Evolutionary conservation across 2,329 filamentous ascomycete species (phyloP), one percentile per base, ranked within the genome.

Genomic region (Magnaporthales sp.): DNA sequence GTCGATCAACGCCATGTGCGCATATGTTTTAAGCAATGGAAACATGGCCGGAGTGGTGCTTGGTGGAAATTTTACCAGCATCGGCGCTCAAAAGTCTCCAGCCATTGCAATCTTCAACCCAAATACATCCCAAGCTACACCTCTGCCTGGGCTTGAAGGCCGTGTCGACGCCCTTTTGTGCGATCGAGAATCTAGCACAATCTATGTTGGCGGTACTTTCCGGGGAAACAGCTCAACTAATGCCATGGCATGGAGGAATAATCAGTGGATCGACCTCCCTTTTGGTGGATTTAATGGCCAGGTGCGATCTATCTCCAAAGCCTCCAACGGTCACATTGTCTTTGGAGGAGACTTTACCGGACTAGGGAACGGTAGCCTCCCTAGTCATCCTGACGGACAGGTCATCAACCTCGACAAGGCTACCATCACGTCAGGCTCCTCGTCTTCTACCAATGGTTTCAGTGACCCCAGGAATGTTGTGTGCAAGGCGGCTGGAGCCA

Each of bases 221-320:
- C 88, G 85, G 67, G 89, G 88, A 58, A 84, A 81, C 51, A 92
- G 95, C 74, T 95, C 93, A 7, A 92, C 90, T 29, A 98, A 99
- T 76, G 96, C 94, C 6, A 89, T 97, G 71, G 86, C 91, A 13
- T 98, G 92, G 92, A 82, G 84, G 27, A 84, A 81, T 10, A 80
- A 86, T 31, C 87, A 86, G 63, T 97, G 91, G 89, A 85, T 85
- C 24, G 90, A 92, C 73, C 80, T 99, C 67, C 90, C 94, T 2
- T 99, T 99, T 80, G 88, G 89, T 56, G 96, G 96, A 26, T 96
- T 99, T 79, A 98, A 98, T 77, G 93, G 93, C 29, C 92, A 92
- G 2, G 93, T 99, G 65, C 86, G 87, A 69, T 91, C 93, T 51
- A 98, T 99, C 71, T 84, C 88, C 64, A 93, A 92, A 78, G 86